A percentile compares a stretch with the other conserved stretches of the same genome.
Evolutionary conservation across 2,329 filamentous ascomycete genomes (phyloP).

Genomic region (Ceratocystis colombiana): DNA sequence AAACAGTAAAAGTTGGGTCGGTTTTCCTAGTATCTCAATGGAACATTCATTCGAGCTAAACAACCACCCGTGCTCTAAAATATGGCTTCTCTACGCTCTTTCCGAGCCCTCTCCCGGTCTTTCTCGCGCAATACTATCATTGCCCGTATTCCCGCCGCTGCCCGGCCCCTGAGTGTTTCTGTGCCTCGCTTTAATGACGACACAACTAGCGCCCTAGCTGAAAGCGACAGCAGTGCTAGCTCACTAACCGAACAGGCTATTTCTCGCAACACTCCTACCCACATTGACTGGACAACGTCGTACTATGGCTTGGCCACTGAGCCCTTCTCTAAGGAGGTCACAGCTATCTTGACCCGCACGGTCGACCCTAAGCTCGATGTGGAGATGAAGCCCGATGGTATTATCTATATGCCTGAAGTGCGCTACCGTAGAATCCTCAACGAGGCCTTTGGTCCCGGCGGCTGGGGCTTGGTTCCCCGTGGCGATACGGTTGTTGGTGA

Average conservation of each 20-base stretch:
- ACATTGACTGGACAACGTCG: slow-evolving; percentile 69
- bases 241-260: slow-evolving; percentile 18
- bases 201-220: slow-evolving; percentile 19
- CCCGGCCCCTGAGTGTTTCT: slow-evolving; percentile 5
- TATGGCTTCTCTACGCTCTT: slow-evolving; percentile 15
- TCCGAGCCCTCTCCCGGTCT: slow-evolving; percentile 26
- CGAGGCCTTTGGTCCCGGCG: slow-evolving; percentile 82
- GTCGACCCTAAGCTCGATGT: slow-evolving; percentile 60
- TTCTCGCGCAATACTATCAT: slow-evolving; percentile 19
- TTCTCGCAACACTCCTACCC: slow-evolving; percentile 21
- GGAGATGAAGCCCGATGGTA: slow-evolving; percentile 95
- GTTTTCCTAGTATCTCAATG: background rate
- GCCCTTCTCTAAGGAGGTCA: slow-evolving; percentile 61
- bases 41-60: background rate
- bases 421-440: slow-evolving; percentile 92
- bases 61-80: background rate
- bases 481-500: slow-evolving; percentile 78
- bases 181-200: slow-evolving; percentile 16
- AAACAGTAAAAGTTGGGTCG: background rate
- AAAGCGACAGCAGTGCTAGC: background rate
- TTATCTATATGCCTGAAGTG: slow-evolving; percentile 94
- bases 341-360: slow-evolving; percentile 56
- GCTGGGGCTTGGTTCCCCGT: slow-evolving; percentile 85
- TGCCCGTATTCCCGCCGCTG: background rate
- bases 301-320: slow-evolving; percentile 66